Conservation (phyloP, 441 rosid species). For the Raphanus hybrid region DNA sequence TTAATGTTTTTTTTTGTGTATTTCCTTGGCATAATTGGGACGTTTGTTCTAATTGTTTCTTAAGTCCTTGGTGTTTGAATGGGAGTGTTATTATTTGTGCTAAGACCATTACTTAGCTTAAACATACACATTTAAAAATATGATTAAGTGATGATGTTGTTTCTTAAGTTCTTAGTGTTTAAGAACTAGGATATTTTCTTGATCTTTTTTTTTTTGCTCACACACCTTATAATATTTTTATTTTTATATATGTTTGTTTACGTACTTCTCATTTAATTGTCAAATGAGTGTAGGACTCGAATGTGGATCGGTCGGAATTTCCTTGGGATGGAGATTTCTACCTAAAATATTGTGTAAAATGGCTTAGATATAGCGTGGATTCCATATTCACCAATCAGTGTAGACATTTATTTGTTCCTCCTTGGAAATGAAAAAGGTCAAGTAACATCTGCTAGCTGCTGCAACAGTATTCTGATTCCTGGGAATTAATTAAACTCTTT, state of each 20-base stretch:
- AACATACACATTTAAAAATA: not conserved
- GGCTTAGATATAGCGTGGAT: conserved; percentile 12
- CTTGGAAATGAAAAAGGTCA: conserved; percentile 51
- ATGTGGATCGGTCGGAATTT: conserved; percentile 39
- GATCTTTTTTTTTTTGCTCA: not conserved
- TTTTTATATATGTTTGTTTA: not conserved
- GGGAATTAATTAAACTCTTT: conserved; percentile 26
- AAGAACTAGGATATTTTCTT: not conserved
- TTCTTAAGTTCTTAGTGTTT: not conserved
- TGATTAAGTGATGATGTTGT: conserved; percentile 6
- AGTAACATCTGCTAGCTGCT: conserved; percentile 45
- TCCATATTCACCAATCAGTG: conserved; percentile 40
- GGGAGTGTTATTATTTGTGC: not conserved
- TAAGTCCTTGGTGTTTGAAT: conserved; percentile 4
- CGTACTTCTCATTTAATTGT: conserved; percentile 17
- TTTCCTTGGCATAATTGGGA: not conserved
- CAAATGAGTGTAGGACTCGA: conserved; percentile 34
- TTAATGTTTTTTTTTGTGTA: not conserved
- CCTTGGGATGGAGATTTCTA: conserved; percentile 42
- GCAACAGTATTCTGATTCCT: conserved; percentile 39
- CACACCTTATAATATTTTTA: not conserved
- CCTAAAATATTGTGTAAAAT: conserved; percentile 9
- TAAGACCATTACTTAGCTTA: not conserved
- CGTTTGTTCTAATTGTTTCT: conserved; percentile 7
- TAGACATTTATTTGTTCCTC: conserved; percentile 16